Evolutionary conservation across 345 rosid genomes (phyloP).

Genomic region (Acer campestre): DNA sequence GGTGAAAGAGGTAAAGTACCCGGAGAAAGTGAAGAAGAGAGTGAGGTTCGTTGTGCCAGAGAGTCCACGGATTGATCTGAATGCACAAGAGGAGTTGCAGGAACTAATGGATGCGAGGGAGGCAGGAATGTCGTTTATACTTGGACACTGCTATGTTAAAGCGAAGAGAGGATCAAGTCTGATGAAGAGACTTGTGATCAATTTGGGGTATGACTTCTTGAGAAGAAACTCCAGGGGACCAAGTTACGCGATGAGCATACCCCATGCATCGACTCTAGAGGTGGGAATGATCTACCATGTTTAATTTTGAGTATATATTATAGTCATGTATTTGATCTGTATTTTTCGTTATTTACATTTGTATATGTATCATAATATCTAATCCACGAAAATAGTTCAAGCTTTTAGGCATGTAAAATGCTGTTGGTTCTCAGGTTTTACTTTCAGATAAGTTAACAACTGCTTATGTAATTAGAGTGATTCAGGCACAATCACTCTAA

Average conservation of each 20-base stretch:
- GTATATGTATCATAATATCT: conserved; percentile 17
- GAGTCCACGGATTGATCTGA: conserved; percentile 43
- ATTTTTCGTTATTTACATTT: conserved; percentile 7
- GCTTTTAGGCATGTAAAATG: conserved; percentile 1
- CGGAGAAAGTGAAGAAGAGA: conserved; percentile 45
- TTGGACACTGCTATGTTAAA: conserved; percentile 82
- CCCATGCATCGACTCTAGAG: conserved; percentile 89
- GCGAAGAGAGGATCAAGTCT: conserved; percentile 89
- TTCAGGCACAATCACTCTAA: too few relatives aligned
- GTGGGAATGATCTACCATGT: conserved; percentile 94
- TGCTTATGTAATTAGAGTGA: too few relatives aligned
- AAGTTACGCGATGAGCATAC: conserved; percentile 60
- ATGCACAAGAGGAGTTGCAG: conserved; percentile 58
- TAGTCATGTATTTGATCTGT: conserved; percentile 6
- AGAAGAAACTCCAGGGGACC: conserved; percentile 90
- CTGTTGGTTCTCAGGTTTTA: not conserved
- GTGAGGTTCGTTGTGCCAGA: conserved; percentile 85
- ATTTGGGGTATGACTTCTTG: conserved; percentile 85
- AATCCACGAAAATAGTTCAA: not conserved
- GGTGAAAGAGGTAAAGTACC: conserved; percentile 30
- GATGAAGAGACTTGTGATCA: conserved; percentile 76
- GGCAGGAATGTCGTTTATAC: conserved; percentile 88
- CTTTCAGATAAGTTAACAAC: not conserved
- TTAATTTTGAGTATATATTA: conserved; percentile 27
- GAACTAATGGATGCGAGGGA: conserved; percentile 92